Evolutionary conservation across 768 basidiomycete species (phyloP).

Genomic region (Kockovaella imperatae): DNA sequence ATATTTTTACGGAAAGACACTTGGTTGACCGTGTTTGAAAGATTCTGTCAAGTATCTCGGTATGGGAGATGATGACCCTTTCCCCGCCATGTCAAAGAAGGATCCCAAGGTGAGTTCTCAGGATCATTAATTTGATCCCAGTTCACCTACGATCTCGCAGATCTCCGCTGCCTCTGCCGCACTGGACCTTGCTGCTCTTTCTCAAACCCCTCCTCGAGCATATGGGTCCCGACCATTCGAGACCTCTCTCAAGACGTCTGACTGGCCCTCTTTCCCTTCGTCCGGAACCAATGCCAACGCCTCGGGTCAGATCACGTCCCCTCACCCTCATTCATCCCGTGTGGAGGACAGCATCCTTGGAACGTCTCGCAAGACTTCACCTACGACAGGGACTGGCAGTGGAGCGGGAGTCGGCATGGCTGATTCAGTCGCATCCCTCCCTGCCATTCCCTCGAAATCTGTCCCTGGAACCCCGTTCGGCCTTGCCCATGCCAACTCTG

Average conservation of each 20-base stretch:
- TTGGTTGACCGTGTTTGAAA: constrained; percentile 1
- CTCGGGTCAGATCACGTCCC: constrained; percentile 23
- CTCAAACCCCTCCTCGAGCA: constrained; percentile 62
- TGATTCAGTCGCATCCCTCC: constrained; percentile 41
- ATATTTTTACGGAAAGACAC: neutral
- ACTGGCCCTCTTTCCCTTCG: constrained; percentile 81
- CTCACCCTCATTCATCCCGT: constrained; percentile 14
- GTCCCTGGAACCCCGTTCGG: constrained; percentile 45
- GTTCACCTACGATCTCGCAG: constrained; percentile 45
- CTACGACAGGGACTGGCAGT: too few relatives aligned
- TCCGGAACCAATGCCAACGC: constrained; percentile 5
- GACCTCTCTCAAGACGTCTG: constrained; percentile 54
- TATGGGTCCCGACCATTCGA: constrained; percentile 56
- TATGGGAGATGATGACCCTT: constrained; percentile 70
- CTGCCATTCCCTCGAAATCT: constrained; percentile 43
- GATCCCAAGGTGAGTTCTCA: constrained; percentile 20
- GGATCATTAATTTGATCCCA: neutral
- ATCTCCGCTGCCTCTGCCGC: constrained; percentile 84
- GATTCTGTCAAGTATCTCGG: constrained; percentile 49
- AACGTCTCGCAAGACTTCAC: constrained; percentile 22
- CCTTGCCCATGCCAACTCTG: too few relatives aligned
- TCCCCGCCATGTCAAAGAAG: constrained; percentile 54
- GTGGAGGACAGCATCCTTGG: constrained; percentile 13
- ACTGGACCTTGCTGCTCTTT: constrained; percentile 80
- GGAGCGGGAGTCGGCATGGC: too few relatives aligned